A percentile compares a stretch with the other conserved stretches of the same genome.
Conservation (phyloP, 2,329 filamentous ascomycete species). For the Penicillium hesseltinei region DNA sequence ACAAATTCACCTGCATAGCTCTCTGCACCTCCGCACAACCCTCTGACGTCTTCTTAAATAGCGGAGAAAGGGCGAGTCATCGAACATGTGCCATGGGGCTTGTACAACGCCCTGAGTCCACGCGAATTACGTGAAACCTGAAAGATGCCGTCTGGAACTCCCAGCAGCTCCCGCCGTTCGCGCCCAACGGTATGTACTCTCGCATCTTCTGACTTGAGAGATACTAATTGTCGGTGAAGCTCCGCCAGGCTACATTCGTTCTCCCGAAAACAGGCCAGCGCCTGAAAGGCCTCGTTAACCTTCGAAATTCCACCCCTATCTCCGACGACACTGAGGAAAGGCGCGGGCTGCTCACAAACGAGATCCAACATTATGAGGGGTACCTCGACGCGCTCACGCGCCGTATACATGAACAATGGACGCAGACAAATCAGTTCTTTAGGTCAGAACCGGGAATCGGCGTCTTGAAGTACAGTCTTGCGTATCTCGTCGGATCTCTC, state of each 20-base stretch:
- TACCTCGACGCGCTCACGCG: constrained; percentile 19
- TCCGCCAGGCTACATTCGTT: constrained; percentile 83
- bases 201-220: not conserved
- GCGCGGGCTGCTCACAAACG: constrained; percentile 33
- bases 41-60: not conserved
- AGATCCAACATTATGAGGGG: constrained; percentile 19
- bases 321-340: constrained; percentile 31
- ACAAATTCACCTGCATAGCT: constrained; percentile 9
- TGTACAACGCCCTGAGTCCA: constrained; percentile 11
- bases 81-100: not conserved
- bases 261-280: constrained; percentile 83
- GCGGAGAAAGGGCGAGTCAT: constrained; percentile 1
- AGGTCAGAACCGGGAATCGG: constrained; percentile 72
- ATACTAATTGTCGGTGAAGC: constrained; percentile 42
- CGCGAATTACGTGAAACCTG: constrained; percentile 16
- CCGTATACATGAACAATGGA: constrained; percentile 37
- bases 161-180: constrained; percentile 33
- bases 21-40: constrained; percentile 5
- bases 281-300: constrained; percentile 73
- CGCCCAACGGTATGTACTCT: constrained; percentile 33
- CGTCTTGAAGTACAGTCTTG: constrained; percentile 86
- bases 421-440: constrained; percentile 58
- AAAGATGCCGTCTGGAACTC: constrained; percentile 32
- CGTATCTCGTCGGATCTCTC: constrained; percentile 81
- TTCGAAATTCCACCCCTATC: constrained; percentile 54